A percentile compares a stretch with the other conserved stretches of the same genome.
Evolutionary conservation across 2,329 filamentous ascomycete species (phyloP).

Genomic region (Grosmannia huntii): DNA sequence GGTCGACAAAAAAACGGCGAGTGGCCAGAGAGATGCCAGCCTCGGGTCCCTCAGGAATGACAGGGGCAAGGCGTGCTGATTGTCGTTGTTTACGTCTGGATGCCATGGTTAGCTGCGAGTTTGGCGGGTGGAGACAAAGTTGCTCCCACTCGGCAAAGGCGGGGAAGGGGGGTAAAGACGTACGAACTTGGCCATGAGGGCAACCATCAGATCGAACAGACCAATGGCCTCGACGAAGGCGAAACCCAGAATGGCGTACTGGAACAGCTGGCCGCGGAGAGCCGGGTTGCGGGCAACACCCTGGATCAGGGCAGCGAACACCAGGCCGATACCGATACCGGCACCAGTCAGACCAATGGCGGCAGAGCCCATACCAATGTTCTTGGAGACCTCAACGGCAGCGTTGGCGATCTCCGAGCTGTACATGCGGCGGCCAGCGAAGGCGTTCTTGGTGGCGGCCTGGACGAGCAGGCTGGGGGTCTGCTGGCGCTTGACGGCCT

Average conservation of each 20-base stretch:
- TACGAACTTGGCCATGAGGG: constrained; percentile 87
- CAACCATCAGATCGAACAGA: constrained; percentile 59
- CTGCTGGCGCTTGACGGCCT: constrained; percentile 65
- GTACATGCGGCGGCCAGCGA: constrained; percentile 59
- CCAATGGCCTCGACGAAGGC: constrained; percentile 52
- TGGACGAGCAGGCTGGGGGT: constrained; percentile 50
- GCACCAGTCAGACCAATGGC: constrained; percentile 87
- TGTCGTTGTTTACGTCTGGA: constrained; percentile 11
- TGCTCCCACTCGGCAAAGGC: neutral
- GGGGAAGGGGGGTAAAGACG: constrained; percentile 21
- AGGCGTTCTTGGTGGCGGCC: constrained; percentile 51
- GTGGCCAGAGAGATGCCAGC: constrained; percentile 4
- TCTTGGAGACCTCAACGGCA: constrained; percentile 84
- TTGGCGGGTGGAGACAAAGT: neutral
- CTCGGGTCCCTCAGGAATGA: constrained; percentile 8
- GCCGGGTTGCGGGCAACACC: constrained; percentile 88
- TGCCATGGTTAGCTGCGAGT: neutral
- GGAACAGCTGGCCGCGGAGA: constrained; percentile 84
- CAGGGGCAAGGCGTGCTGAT: constrained; percentile 4
- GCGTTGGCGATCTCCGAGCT: constrained; percentile 79
- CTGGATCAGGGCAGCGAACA: constrained; percentile 82
- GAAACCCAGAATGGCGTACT: constrained; percentile 52
- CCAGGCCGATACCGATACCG: constrained; percentile 90
- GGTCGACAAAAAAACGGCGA: constrained; percentile 4
- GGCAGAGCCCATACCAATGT: constrained; percentile 78